Percentiles rank a stretch among this genome's conserved stretches.
Evolutionary conservation across 495 filamentous ascomycete species (phyloP).

Genomic region (Penicillium ucsense): DNA sequence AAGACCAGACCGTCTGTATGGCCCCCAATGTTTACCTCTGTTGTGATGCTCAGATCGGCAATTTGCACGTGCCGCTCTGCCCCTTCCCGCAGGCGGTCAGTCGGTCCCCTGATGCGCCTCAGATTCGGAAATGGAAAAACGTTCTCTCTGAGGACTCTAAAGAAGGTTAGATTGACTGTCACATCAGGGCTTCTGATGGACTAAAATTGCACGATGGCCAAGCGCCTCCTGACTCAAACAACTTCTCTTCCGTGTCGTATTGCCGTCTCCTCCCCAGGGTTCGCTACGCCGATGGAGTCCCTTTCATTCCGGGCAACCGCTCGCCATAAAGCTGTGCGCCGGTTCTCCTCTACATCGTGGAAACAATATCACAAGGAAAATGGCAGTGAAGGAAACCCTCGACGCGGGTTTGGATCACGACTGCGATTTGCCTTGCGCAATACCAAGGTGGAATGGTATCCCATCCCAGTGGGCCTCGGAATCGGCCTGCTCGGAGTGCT

Average conservation of each 20-base stretch:
- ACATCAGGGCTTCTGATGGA: slow-evolving; percentile 12
- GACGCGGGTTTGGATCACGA: slow-evolving; percentile 53
- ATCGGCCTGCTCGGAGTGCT: slow-evolving; percentile 76
- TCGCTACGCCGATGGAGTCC: slow-evolving; percentile 27
- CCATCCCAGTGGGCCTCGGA: slow-evolving; percentile 86
- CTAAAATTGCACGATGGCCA: slow-evolving; percentile 28
- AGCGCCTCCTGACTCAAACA: slow-evolving; percentile 26
- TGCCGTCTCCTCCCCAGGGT: slow-evolving; percentile 18
- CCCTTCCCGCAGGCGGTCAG: slow-evolving; percentile 4
- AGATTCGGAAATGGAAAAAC: slow-evolving; percentile 6
- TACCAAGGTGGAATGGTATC: slow-evolving; percentile 86
- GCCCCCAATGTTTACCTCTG: too few species aligned
- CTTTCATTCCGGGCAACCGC: slow-evolving; percentile 33
- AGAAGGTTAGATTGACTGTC: slow-evolving; percentile 3
- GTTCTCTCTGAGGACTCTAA: slow-evolving; percentile 3
- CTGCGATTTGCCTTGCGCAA: slow-evolving; percentile 53
- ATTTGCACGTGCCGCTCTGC: slow-evolving; percentile 11
- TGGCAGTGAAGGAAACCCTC: slow-evolving; percentile 27
- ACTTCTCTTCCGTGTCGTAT: slow-evolving; percentile 19
- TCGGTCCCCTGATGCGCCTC: slow-evolving; percentile 4
- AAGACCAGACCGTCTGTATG: neutral
- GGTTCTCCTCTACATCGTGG: slow-evolving; percentile 35
- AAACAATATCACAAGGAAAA: slow-evolving; percentile 28
- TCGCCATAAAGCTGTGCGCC: slow-evolving; percentile 24
- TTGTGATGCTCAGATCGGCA: neutral